A percentile compares a stretch with the other conserved stretches of the same genome.
Evolutionary conservation across 371 early-diverging fungal species (phyloP).

Genomic region (Rhizopus delemar): DNA sequence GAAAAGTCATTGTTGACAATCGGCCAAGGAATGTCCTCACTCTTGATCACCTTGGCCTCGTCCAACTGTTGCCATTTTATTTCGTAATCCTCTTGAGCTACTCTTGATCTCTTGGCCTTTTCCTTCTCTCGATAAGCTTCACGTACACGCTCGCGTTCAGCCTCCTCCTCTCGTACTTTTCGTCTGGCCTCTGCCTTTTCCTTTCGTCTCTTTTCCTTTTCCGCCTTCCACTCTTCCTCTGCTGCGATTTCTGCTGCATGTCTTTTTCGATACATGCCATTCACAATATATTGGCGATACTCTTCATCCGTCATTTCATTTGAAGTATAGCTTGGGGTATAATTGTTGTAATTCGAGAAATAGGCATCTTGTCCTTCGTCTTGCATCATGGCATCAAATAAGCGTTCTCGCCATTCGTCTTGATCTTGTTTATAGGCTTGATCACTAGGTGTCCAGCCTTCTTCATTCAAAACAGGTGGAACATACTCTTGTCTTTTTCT

Average conservation of each 20-base stretch:
- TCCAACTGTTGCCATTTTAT: slow-evolving; percentile 34
- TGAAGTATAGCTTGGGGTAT: slow-evolving; percentile 5
- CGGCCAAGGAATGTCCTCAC: slow-evolving; percentile 50
- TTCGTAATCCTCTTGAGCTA: slow-evolving; percentile 12
- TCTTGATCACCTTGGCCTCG: slow-evolving; percentile 2
- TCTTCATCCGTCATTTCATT: slow-evolving; percentile 46
- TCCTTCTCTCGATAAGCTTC: slow-evolving; percentile 13
- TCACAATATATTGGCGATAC: slow-evolving; percentile 43
- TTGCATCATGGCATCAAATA: slow-evolving; percentile 52
- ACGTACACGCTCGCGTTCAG: slow-evolving; percentile 27
- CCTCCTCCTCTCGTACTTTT: slow-evolving; percentile 14
- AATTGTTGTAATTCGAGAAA: slow-evolving; percentile 26
- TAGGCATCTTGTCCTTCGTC: slow-evolving; percentile 50
- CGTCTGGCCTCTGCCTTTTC: slow-evolving; percentile 20
- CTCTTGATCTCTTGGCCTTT: background rate
- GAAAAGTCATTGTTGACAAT: slow-evolving; percentile 14
- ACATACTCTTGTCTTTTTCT: slow-evolving; percentile 16
- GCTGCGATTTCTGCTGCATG: slow-evolving; percentile 36
- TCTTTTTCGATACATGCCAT: slow-evolving; percentile 36
- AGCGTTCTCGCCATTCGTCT: slow-evolving; percentile 35
- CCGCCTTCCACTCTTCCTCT: slow-evolving; percentile 27
- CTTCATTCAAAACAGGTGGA: slow-evolving; percentile 32
- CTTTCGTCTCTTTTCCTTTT: slow-evolving; percentile 21
- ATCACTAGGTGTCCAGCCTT: slow-evolving; percentile 37
- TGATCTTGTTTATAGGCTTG: slow-evolving; percentile 25